A percentile compares a stretch with the other conserved stretches of the same genome.
These are phyloP conservation scores for Scenedesmus sp. DNA, from an alignment of 163 green algal genomes.

Conservation along the genomic window DNA sequence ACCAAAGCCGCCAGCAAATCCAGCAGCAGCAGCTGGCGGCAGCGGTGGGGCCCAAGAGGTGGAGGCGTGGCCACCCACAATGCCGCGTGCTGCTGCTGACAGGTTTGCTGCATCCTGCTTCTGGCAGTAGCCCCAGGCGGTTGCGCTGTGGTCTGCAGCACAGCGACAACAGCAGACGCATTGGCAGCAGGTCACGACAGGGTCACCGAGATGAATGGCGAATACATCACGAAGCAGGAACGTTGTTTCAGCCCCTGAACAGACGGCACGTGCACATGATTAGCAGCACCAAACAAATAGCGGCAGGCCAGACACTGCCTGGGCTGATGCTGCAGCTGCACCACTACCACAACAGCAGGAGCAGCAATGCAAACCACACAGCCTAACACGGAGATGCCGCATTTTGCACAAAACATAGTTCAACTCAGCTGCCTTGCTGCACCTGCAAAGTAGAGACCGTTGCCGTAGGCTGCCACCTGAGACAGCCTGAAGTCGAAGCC, in stretches of 20 bases:
- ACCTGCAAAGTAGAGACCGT: constrained; percentile 42
- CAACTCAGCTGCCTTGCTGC: background rate
- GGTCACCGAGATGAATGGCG: too few relatives aligned
- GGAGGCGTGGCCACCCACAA: background rate
- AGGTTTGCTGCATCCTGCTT: constrained; percentile 9
- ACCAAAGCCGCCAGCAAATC: background rate
- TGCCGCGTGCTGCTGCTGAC: background rate
- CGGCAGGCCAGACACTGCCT: too few relatives aligned
- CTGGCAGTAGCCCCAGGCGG: constrained; percentile 18
- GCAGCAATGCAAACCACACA: too few relatives aligned
- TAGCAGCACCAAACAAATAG: too few relatives aligned
- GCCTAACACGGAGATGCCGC: too few relatives aligned
- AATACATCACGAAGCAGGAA: too few relatives aligned
- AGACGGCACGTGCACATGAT: too few relatives aligned
- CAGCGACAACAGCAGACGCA: background rate
- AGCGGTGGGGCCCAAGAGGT: background rate
- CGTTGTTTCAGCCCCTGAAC: too few relatives aligned
- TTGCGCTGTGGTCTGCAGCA: constrained; percentile 18
- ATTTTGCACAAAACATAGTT: too few relatives aligned
- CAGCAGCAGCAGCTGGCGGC: background rate
- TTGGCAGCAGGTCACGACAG: too few relatives aligned
- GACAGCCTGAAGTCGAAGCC: constrained; percentile 44
- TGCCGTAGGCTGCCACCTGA: constrained; percentile 18
- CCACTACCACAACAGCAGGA: too few relatives aligned
- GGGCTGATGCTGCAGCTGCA: too few relatives aligned